Percentiles rank a stretch among this genome's conserved stretches.
phyloP scores from a whole-genome alignment of 306 rosid genomes.

The Geum urbanum region DNA sequence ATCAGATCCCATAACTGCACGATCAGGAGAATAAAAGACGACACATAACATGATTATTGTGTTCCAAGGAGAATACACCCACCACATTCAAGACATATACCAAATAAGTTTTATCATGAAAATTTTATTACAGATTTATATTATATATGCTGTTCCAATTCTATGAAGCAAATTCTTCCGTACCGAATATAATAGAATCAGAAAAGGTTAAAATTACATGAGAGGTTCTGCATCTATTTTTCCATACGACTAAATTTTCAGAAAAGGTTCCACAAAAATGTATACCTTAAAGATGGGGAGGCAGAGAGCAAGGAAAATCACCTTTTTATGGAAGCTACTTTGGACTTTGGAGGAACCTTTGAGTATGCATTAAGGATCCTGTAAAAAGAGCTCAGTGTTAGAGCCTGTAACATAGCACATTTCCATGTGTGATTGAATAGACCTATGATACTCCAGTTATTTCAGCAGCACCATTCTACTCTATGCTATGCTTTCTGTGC shows the following conservation, averaged over 20 bases:
- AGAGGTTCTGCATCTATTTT: not conserved
- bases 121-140: not conserved
- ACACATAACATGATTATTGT: not conserved
- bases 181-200: not conserved
- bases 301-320: constrained; percentile 11
- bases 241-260: not conserved
- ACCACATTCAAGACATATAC: not conserved
- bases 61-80: not conserved
- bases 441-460: not conserved
- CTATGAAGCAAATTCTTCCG: constrained; percentile 1
- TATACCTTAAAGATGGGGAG: not conserved
- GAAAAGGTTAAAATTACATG: too few species aligned
- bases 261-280: not conserved
- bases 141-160: not conserved
- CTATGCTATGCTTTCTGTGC: not conserved
- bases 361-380: constrained; percentile 79
- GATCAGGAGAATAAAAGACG: not conserved
- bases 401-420: not conserved
- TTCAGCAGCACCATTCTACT: not conserved
- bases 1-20: not conserved
- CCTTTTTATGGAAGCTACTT: constrained; percentile 61
- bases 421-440: not conserved
- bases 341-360: constrained; percentile 61
- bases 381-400: constrained; percentile 25
- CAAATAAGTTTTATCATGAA: too few species aligned